Evolutionary conservation across 2,329 filamentous ascomycete species (phyloP).

Genomic region (Fusarium nodosum): DNA sequence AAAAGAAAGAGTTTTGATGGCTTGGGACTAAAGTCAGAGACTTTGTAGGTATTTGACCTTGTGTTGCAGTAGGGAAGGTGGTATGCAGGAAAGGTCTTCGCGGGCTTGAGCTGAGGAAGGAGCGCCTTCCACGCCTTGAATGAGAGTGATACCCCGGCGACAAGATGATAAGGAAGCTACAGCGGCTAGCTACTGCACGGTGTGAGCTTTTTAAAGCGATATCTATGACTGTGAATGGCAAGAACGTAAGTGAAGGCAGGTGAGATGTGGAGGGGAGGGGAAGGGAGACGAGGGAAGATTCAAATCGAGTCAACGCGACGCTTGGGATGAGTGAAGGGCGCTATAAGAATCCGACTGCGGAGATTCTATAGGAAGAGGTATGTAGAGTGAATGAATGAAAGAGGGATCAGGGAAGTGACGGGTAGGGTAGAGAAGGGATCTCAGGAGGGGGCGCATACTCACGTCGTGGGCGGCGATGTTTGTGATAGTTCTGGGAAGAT

Average conservation of each 20-base stretch:
- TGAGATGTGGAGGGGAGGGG: not conserved
- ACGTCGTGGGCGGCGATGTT: conserved; percentile 3
- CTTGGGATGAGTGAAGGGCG: not conserved
- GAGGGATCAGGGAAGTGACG: not conserved
- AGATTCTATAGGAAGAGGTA: not conserved
- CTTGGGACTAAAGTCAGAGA: not conserved
- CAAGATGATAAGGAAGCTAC: not conserved
- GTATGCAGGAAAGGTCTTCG: not conserved
- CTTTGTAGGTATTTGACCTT: not conserved
- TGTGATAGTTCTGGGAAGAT: not conserved
- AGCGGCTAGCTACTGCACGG: not conserved
- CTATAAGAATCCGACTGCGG: not conserved
- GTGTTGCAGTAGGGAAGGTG: not conserved
- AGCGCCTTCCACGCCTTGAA: conserved; percentile 13
- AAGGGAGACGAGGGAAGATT: not conserved
- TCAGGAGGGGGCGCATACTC: not conserved
- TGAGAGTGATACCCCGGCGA: not conserved
- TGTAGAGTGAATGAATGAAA: not conserved
- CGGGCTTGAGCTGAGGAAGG: conserved; percentile 17
- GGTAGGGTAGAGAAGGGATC: not conserved
- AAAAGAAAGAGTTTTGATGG: conserved; percentile 12
- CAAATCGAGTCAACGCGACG: not conserved
- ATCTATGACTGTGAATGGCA: not conserved
- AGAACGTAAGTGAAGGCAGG: not conserved
- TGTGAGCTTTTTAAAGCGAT: not conserved